Evolutionary conservation across 306 rosid genomes (phyloP).

Genomic region (Prunus campanulata): DNA sequence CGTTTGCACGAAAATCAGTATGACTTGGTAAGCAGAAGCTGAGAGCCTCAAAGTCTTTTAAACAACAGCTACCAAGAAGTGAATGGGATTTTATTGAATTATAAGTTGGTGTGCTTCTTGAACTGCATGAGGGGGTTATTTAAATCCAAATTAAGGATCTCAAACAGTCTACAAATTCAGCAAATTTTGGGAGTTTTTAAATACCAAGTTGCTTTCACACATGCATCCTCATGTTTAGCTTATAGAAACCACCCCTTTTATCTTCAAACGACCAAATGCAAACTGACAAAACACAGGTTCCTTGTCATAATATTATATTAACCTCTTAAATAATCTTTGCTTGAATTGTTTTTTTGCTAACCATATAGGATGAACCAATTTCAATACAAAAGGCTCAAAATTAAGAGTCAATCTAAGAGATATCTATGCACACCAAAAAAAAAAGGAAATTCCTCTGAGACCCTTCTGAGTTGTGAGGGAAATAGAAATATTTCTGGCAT

Average conservation of each 20-base stretch:
- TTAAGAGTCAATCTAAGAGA: conserved; percentile 28
- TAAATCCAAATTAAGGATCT: conserved; percentile 54
- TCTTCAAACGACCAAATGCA: conserved; percentile 47
- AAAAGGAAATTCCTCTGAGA: conserved; percentile 28
- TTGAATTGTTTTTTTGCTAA: conserved; percentile 32
- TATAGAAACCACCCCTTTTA: conserved; percentile 28
- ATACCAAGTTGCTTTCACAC: conserved; percentile 30
- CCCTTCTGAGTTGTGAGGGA: background rate
- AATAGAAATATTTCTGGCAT: conserved; percentile 9
- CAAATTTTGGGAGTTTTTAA: conserved; percentile 30
- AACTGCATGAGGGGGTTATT: conserved; percentile 23
- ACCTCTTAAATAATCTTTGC: conserved; percentile 23
- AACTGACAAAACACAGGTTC: conserved; percentile 67
- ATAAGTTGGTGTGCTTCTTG: conserved; percentile 19
- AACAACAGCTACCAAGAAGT: conserved; percentile 29
- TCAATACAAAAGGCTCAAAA: conserved; percentile 28
- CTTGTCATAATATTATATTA: conserved; percentile 21
- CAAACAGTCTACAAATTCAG: conserved; percentile 38
- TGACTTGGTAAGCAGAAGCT: conserved; percentile 24
- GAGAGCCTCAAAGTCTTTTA: conserved; percentile 11
- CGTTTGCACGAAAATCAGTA: conserved; percentile 27
- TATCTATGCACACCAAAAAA: background rate
- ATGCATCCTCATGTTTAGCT: conserved; percentile 26
- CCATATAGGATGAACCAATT: conserved; percentile 24
- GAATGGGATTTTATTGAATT: conserved; percentile 24